Conservation (phyloP, 495 filamentous ascomycete species). For the Aspergillus diversus region DNA sequence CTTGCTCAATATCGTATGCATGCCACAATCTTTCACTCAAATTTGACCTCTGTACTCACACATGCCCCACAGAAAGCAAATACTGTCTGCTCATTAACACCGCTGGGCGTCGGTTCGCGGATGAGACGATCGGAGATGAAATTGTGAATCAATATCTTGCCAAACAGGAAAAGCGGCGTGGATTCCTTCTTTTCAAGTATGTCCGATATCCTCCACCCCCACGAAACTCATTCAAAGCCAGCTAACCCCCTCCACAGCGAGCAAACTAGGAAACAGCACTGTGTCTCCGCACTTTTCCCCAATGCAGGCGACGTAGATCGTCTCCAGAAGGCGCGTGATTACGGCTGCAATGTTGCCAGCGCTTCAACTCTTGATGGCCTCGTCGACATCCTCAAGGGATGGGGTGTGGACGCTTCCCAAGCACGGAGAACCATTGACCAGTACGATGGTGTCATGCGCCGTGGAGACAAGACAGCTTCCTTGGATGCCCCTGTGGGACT, state of each 20-base stretch:
- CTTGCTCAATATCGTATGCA: constrained; percentile 32
- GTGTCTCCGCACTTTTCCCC: constrained; percentile 28
- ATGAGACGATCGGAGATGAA: constrained; percentile 32
- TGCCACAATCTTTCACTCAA: not conserved
- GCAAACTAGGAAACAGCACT: constrained; percentile 27
- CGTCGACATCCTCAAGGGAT: constrained; percentile 18
- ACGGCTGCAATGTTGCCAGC: constrained; percentile 31
- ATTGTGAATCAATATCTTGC: constrained; percentile 37
- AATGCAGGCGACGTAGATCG: constrained; percentile 34
- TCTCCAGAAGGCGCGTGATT: constrained; percentile 30
- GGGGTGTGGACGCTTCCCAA: constrained; percentile 25
- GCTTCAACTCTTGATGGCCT: constrained; percentile 23
- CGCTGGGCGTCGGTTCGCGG: constrained; percentile 25
- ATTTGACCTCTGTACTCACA: not conserved
- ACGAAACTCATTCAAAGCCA: not conserved
- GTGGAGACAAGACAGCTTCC: constrained; percentile 9
- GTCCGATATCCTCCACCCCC: not conserved
- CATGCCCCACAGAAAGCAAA: constrained; percentile 27
- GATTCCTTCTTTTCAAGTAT: constrained; percentile 33
- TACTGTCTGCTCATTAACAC: constrained; percentile 29
- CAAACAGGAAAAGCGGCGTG: constrained; percentile 33
- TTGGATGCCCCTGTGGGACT: constrained; percentile 23
- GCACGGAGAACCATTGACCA: constrained; percentile 22
- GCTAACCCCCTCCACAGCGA: constrained; percentile 18
- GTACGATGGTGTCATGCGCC: constrained; percentile 24